Evolutionary conservation across 257 asterid species (phyloP).

Genomic region (Asclepias syriaca): DNA sequence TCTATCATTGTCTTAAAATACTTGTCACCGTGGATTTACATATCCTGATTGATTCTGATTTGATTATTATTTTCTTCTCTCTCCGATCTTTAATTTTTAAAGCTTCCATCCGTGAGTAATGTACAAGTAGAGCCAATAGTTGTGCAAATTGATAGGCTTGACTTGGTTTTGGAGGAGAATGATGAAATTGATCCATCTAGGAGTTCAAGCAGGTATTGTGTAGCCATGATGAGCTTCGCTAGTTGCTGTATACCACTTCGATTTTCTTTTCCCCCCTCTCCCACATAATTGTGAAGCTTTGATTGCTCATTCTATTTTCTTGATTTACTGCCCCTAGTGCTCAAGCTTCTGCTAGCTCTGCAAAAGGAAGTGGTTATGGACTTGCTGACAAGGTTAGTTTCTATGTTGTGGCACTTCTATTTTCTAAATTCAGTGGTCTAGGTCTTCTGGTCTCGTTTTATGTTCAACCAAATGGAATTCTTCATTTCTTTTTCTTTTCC

Average conservation of each 20-base stretch:
- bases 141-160: conserved; percentile 87
- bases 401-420: conserved; percentile 10
- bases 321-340: conserved; percentile 36
- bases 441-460: conserved; percentile 1
- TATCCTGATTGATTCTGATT: conserved; percentile 13
- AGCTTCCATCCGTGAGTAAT: conserved; percentile 96
- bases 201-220: conserved; percentile 57
- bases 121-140: conserved; percentile 91
- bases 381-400: conserved; percentile 88
- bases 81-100: conserved; percentile 19
- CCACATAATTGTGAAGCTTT: conserved; percentile 14
- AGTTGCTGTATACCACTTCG: background rate
- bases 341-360: conserved; percentile 45
- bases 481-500: background rate
- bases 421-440: background rate
- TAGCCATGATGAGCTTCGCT: conserved; percentile 23
- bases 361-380: conserved; percentile 80
- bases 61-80: conserved; percentile 1
- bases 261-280: background rate
- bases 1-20: background rate
- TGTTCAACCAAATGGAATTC: background rate
- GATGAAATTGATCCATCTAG: conserved; percentile 55
- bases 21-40: background rate
- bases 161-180: conserved; percentile 88
- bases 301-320: conserved; percentile 16